phyloP scores from a whole-genome alignment of 208 protist genomes.

The Leishmania tarentolae region DNA sequence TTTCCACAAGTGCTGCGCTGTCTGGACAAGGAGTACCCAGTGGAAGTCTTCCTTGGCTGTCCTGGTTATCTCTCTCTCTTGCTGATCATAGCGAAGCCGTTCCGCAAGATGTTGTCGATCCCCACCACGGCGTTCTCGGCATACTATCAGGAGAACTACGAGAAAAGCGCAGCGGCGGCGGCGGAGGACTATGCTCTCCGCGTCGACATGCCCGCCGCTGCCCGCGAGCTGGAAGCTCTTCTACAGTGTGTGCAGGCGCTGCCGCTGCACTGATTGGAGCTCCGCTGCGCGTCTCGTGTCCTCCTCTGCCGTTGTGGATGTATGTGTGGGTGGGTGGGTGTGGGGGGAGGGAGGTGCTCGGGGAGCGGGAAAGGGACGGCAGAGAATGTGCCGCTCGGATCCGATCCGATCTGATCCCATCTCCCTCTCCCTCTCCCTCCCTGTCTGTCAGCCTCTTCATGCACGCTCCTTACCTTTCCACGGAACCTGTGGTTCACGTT shows the following conservation, averaged over 20 bases:
- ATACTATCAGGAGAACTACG: conserved; percentile 31
- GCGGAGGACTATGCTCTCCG: conserved; percentile 8
- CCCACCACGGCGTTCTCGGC: conserved; percentile 38
- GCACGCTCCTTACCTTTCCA: not conserved
- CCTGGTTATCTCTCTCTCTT: conserved; percentile 67
- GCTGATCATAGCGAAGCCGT: conserved; percentile 27
- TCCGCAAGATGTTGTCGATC: conserved; percentile 14
- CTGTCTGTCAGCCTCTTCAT: too few species aligned
- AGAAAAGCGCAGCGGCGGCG: not conserved
- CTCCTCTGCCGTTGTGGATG: not conserved
- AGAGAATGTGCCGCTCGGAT: not conserved
- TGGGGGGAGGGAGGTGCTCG: not conserved
- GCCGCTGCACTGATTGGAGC: not conserved
- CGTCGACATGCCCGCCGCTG: conserved; percentile 1
- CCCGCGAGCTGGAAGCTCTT: conserved; percentile 12
- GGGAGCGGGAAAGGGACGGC: not conserved
- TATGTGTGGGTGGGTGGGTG: too few species aligned
- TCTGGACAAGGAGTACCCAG: conserved; percentile 28
- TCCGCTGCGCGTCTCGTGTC: not conserved
- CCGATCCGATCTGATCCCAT: not conserved
- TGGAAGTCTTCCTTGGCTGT: conserved; percentile 62
- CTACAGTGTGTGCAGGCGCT: conserved; percentile 10
- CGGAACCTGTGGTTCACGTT: not conserved
- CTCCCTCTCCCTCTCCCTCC: not conserved
- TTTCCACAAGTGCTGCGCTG: conserved; percentile 40